Base-by-base conservation (phyloP, 805 yeast species). In the Danielozyma ontarioensis region DNA sequence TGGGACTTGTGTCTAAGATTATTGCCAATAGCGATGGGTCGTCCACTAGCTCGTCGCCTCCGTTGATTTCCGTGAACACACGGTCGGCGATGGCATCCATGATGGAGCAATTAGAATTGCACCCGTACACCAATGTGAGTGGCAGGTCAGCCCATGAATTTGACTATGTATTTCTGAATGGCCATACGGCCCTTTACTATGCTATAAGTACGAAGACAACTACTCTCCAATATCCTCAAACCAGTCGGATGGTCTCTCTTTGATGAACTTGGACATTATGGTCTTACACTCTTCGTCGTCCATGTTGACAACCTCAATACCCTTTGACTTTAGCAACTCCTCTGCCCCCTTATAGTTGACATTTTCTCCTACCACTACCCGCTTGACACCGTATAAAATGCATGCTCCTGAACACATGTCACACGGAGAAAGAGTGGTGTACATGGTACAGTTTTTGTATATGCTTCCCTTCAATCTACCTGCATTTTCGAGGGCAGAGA, bases 351-450 rank as follows among this genome's bases (percentile, higher is more conserved):
- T 45, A 47, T 83, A 90, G 19, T 82, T 90, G 35, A 62, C 74
- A 59, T 88, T 88, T 55, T 90, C 98, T 19, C 96, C 96, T 57
- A 88, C 49, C 0, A 90, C 97, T 27, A 86, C 82, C 42, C 97
- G 72, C 49, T 81, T 80, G 45, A 90, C 73, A 26, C 95, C 96
- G 62, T 88, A 90, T 70, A 90, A 68, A 33, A 90, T 51, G 42
- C 90, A 83, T 4, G 97, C 95, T 14, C 97, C 97, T 4, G 93
- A 76, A 57, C 97, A 90, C 97, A 90, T 90, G 45, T 80, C 73
- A 57, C 97, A 90, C 3, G 97, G 97, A 5, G 95, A 84, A 44
- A 90, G 65, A 0, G 96, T 84, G 19, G 97, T 88, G 62, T 88
- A 90, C 74, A 87, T 74, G 15, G 97, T 93, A 46, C 96, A 83